These are phyloP conservation scores for Pseudopediastrum boryanum DNA, from an alignment of 139 green algal species.

Conservation along the genomic window DNA sequence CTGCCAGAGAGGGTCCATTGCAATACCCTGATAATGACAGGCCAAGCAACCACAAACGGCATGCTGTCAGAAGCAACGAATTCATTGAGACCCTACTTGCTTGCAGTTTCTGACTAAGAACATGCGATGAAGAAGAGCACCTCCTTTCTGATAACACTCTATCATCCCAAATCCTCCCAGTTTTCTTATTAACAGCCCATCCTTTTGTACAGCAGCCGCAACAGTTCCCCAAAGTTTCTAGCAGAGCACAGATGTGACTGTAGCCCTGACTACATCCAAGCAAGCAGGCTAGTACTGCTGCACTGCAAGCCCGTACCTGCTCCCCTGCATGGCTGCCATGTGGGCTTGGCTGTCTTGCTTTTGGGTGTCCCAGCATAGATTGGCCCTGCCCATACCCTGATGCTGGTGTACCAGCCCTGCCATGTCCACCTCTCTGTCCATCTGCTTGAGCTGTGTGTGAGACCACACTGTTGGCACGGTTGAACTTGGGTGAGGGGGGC, in stretches of 20 bases:
- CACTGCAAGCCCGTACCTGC: not conserved
- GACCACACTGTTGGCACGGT: conserved; percentile 46
- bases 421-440: not conserved
- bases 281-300: not conserved
- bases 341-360: conserved; percentile 19
- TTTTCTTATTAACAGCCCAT: too few species aligned
- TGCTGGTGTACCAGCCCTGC: conserved; percentile 41
- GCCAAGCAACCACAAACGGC: not conserved
- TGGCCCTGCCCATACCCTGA: conserved; percentile 38
- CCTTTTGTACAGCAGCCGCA: too few species aligned
- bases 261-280: not conserved
- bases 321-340: not conserved
- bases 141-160: too few species aligned
- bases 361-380: conserved; percentile 2
- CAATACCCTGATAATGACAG: not conserved
- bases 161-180: too few species aligned
- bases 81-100: not conserved
- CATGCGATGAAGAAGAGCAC: too few species aligned
- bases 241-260: too few species aligned
- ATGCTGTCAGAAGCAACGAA: not conserved
- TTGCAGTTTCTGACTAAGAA: too few species aligned
- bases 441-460: conserved; percentile 34
- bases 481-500: conserved; percentile 45
- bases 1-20: too few species aligned
- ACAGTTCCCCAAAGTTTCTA: too few species aligned